Evolutionary conservation across 148 eudicot species (phyloP).

Genomic region (Bassia scoparia): DNA sequence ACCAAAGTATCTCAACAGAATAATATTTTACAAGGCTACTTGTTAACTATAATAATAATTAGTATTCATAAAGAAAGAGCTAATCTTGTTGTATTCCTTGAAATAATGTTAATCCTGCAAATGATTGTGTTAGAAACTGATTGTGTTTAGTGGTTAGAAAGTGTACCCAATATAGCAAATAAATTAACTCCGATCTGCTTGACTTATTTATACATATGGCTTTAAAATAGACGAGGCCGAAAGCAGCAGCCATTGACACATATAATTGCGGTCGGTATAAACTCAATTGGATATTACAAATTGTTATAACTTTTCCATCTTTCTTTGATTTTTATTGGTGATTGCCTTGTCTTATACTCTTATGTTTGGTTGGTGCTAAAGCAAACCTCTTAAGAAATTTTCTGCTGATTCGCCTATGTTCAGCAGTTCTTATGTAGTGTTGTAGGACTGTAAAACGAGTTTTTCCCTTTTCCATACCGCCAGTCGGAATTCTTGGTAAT

Average conservation of each 20-base stretch:
- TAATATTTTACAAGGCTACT: background rate
- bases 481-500: too few species aligned
- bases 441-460: too few species aligned
- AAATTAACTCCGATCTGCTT: background rate
- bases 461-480: background rate
- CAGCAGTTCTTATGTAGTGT: too few species aligned
- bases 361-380: slow-evolving; percentile 15
- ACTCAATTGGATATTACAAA: slow-evolving; percentile 11
- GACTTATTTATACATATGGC: slow-evolving; percentile 8
- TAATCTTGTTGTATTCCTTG: background rate
- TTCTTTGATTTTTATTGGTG: slow-evolving; percentile 6
- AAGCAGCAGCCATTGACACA: slow-evolving; percentile 16
- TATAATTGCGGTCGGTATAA: slow-evolving; percentile 17
- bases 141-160: slow-evolving; percentile 17
- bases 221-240: slow-evolving; percentile 11
- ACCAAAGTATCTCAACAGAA: slow-evolving; percentile 3
- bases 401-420: background rate
- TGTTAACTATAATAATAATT: background rate
- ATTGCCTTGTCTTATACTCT: slow-evolving; percentile 13
- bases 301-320: background rate
- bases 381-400: background rate
- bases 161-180: slow-evolving; percentile 13
- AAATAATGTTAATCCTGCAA: slow-evolving; percentile 5
- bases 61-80: background rate
- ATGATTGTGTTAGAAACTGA: background rate